Conservation (phyloP, 1,284 basidiomycete genomes). For the Sanguinoderma infundibulare region DNA sequence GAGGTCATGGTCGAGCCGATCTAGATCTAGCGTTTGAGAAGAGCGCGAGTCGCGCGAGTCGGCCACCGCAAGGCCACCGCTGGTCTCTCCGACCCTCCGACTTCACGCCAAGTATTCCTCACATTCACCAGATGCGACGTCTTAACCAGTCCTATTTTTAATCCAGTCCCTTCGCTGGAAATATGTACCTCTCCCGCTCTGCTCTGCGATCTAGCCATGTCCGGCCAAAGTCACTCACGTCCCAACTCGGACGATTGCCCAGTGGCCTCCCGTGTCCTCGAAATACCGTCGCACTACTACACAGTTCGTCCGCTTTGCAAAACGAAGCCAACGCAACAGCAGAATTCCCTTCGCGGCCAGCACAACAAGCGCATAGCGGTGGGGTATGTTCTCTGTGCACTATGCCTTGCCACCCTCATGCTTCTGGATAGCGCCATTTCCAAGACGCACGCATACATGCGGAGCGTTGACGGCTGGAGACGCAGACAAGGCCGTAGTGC, state of each 20-base stretch:
- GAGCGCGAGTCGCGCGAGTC: background rate
- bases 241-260: background rate
- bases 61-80: background rate
- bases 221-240: background rate
- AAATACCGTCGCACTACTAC: background rate
- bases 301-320: background rate
- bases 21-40: background rate
- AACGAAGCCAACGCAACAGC: background rate
- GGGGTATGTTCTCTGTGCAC: background rate
- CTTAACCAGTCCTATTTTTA: background rate
- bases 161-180: background rate
- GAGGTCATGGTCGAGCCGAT: background rate
- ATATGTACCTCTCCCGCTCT: background rate
- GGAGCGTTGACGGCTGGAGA: slow-evolving; percentile 12
- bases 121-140: too few species aligned
- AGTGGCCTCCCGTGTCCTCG: too few species aligned
- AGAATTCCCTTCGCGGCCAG: background rate
- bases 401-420: background rate
- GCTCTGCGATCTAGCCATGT: background rate
- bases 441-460: slow-evolving; percentile 23
- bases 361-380: background rate
- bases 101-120: too few species aligned
- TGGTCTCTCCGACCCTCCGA: background rate
- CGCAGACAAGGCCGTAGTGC: slow-evolving; percentile 10
- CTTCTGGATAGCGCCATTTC: slow-evolving; percentile 14